Evolutionary conservation across 176 grass and related monocot genomes (phyloP).

Genomic region (Zizania latifolia): DNA sequence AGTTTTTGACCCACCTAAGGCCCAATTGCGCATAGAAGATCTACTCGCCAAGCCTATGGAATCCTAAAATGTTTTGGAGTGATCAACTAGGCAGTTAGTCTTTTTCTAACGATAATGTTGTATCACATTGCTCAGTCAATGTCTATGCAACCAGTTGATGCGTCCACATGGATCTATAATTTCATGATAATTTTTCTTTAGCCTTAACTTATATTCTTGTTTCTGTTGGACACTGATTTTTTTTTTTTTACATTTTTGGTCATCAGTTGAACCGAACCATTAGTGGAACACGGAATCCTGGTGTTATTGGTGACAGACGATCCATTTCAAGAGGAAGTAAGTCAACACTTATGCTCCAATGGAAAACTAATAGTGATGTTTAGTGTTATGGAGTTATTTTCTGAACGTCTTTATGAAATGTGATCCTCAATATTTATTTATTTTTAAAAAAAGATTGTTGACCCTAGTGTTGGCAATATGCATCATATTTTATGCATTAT

Average conservation of each 20-base stretch:
- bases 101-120: conserved; percentile 7
- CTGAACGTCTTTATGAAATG: background rate
- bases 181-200: conserved; percentile 1
- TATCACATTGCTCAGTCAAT: too few species aligned
- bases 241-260: conserved; percentile 18
- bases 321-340: conserved; percentile 99
- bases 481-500: conserved; percentile 16
- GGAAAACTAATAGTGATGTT: background rate
- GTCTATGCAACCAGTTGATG: too few species aligned
- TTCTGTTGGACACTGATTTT: conserved; percentile 20
- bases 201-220: conserved; percentile 4
- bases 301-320: conserved; percentile 88
- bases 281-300: conserved; percentile 61
- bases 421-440: background rate
- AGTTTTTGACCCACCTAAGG: background rate
- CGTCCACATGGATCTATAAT: conserved; percentile 7
- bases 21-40: background rate
- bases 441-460: background rate
- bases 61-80: background rate
- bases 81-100: background rate
- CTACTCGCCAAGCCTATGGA: background rate
- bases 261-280: conserved; percentile 81
- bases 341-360: conserved; percentile 25
- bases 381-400: conserved; percentile 10
- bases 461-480: background rate